Evolutionary conservation across 495 filamentous ascomycete genomes (phyloP).

Genomic region (Antarctomyces pellizariae): DNA sequence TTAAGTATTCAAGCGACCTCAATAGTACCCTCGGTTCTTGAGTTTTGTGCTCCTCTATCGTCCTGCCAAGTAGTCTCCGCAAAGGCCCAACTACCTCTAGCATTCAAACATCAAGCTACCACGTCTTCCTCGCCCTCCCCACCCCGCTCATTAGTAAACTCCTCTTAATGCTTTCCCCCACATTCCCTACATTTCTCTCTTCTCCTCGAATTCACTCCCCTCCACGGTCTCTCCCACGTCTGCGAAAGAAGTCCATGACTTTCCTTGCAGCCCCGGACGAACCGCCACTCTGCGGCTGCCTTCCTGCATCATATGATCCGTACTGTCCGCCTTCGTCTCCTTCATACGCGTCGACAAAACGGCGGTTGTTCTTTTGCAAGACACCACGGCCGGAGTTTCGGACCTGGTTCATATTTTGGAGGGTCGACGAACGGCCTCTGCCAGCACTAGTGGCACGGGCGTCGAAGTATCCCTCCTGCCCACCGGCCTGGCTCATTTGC

Average conservation of each 20-base stretch:
- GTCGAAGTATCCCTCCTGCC: no score
- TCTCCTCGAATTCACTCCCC: constrained; percentile 20
- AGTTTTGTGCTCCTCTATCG: no score
- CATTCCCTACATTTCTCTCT: neutral
- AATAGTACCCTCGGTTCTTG: no score
- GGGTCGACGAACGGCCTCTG: no score
- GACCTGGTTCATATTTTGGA: no score
- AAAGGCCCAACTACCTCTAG: no score
- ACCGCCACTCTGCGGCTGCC: constrained; percentile 42
- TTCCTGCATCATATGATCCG: constrained; percentile 15
- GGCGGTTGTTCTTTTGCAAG: constrained; percentile 60
- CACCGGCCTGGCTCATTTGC: no score
- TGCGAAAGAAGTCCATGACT: constrained; percentile 95
- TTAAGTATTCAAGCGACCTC: no score
- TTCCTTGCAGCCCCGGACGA: constrained; percentile 66
- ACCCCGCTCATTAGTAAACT: no score
- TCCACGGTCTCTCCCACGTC: constrained; percentile 53
- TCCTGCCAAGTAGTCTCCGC: no score
- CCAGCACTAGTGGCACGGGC: no score
- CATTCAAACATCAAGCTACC: neutral
- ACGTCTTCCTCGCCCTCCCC: neutral
- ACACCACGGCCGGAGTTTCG: constrained; percentile 28
- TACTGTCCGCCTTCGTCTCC: constrained; percentile 31
- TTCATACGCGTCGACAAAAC: constrained; percentile 82
- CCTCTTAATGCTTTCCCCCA: no score